Evolutionary conservation across 345 rosid genomes (phyloP), one percentile per base, ranked within the genome.

Genomic region (Chamaenerion angustifolium): DNA sequence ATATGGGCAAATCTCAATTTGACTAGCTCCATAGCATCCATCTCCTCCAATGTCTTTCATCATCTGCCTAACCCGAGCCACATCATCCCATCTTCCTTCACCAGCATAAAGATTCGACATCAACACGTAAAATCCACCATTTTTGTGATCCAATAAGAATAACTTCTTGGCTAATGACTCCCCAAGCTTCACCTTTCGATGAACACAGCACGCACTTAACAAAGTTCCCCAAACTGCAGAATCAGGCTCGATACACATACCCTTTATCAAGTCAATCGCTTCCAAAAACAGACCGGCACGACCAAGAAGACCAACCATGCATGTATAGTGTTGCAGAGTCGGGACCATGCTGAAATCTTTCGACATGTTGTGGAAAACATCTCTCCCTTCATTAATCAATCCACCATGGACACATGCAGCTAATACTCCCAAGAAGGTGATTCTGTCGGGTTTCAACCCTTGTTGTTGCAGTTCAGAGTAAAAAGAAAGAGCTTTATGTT

Each of bases 21-120:
- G 76, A 68, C 92, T 84, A 68, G 71, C 64, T 58, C 96, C 96
- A 14, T 77, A 56, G 55, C 69, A 73, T 42, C 96, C 92, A 73
- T 82, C 95, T 1, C 86, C 82, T 55, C 86, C 92, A 12, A 47
- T 55, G 56, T 71, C 77, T 64, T 66, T 76, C 94, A 88, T 81
- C 75, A 84, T 74, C 63, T 64, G 60, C 74, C 96, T 75, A 61
- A 82, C 76, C 66, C 76, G 67, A 17, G 63, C 76, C 16, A 76
- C 92, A 40, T 84, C 86, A 9, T 75, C 86, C 95, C 88, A 88
- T 74, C 80, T 82, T 57, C 54, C 77, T 56, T 64, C 57, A 21
- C 72, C 62, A 43, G 97, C 97, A 63, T 84, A 88, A 16, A 88
- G 74, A 71, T 88, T 88, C 12, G 97, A 88, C 95, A 88, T 82